A percentile compares a stretch with the other conserved stretches of the same genome.
These are phyloP conservation scores for Immersiporthe knoxdaviesiana DNA, from an alignment of 2,329 filamentous ascomycete genomes.

Conservation along the genomic window DNA sequence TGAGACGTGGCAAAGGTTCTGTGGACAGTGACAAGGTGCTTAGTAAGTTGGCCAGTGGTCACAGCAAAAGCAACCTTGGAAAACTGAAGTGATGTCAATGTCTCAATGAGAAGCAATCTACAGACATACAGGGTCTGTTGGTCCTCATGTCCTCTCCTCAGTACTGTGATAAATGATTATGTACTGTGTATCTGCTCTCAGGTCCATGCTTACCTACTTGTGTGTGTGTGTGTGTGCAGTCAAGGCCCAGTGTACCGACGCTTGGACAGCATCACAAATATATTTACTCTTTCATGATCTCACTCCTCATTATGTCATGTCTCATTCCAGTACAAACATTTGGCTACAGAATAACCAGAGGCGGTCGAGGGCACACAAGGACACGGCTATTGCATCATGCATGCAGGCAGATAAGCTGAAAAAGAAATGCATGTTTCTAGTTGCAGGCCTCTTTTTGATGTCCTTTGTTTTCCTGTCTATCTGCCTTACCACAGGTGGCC, in stretches of 20 bases:
- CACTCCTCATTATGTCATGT: too few relatives aligned
- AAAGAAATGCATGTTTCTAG: neutral
- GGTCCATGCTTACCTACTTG: too few relatives aligned
- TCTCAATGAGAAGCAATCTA: neutral
- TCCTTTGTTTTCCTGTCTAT: neutral
- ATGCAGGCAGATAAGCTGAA: too few relatives aligned
- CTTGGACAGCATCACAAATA: neutral
- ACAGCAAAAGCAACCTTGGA: neutral
- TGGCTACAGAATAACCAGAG: neutral
- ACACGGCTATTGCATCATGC: too few relatives aligned
- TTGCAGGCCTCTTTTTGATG: neutral
- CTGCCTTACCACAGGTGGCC: neutral
- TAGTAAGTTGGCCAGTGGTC: neutral
- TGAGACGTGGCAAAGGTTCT: neutral
- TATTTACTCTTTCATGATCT: too few relatives aligned
- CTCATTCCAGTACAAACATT: too few relatives aligned
- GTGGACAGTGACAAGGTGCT: neutral
- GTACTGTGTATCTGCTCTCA: too few relatives aligned
- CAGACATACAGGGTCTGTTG: too few relatives aligned
- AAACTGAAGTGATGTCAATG: neutral
- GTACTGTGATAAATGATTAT: too few relatives aligned
- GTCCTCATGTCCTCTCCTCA: too few relatives aligned
- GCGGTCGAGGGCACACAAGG: neutral
- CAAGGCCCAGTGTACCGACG: neutral
- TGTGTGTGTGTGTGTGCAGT: neutral